Evolutionary conservation across 345 rosid species (phyloP).

Genomic region (Clarkia xantiana): DNA sequence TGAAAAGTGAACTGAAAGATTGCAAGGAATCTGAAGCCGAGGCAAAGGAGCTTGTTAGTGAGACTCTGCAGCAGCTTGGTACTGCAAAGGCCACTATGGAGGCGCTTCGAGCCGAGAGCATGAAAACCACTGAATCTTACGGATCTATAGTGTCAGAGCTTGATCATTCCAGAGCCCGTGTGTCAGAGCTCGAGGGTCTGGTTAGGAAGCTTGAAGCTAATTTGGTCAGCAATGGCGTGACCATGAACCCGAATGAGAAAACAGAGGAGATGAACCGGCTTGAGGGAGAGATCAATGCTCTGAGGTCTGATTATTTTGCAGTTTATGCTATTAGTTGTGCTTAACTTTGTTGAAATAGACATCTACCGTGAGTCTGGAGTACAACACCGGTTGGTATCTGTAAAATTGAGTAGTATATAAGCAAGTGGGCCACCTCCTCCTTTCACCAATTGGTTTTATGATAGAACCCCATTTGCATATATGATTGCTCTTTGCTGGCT

Average conservation of each 20-base stretch:
- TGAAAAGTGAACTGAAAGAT: conserved; percentile 58
- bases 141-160: conserved; percentile 47
- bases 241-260: conserved; percentile 6
- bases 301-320: conserved; percentile 12
- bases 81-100: conserved; percentile 56
- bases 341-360: no score
- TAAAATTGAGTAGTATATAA: no score
- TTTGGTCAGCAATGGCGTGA: neutral
- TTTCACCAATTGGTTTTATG: no score
- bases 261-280: conserved; percentile 20
- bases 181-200: conserved; percentile 39
- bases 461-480: no score
- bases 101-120: conserved; percentile 40
- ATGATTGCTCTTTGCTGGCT: no score
- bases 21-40: conserved; percentile 66
- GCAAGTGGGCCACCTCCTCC: no score
- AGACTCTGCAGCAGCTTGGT: conserved; percentile 67
- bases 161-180: conserved; percentile 45
- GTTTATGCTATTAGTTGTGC: no score
- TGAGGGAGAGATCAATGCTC: conserved; percentile 32
- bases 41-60: conserved; percentile 44
- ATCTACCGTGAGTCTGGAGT: no score
- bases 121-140: conserved; percentile 48
- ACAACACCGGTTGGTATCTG: no score
- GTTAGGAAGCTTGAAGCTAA: conserved; percentile 22